Percentiles rank a stretch among this genome's conserved stretches.
Evolutionary conservation across 441 rosid species (phyloP).

Genomic region (Sinapis alba): DNA sequence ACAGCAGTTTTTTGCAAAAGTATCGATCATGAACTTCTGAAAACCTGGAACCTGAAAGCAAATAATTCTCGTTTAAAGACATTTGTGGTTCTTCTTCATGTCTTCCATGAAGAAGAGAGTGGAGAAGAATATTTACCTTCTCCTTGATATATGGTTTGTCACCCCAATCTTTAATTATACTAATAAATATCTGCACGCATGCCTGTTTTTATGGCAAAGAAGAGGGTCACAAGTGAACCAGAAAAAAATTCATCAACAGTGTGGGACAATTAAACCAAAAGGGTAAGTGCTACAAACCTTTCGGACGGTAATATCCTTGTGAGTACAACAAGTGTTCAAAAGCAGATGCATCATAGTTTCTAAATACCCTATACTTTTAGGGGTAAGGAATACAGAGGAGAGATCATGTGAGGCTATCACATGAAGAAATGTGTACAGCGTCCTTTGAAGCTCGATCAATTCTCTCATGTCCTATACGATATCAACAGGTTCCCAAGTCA

Average conservation of each 20-base stretch:
- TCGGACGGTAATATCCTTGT: constrained; percentile 68
- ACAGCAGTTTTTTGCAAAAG: constrained; percentile 79
- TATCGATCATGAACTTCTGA: constrained; percentile 68
- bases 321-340: constrained; percentile 66
- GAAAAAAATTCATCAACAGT: constrained; percentile 7
- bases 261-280: no score
- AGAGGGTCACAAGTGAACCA: constrained; percentile 11
- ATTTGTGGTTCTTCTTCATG: not conserved
- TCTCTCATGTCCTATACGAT: constrained; percentile 75
- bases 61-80: no score
- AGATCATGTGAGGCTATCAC: constrained; percentile 35
- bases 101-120: constrained; percentile 12
- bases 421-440: constrained; percentile 78
- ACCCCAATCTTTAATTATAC: constrained; percentile 91
- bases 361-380: not conserved
- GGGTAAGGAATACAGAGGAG: not conserved
- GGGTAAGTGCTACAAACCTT: no score
- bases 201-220: constrained; percentile 48
- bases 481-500: constrained; percentile 8
- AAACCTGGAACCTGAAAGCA: constrained; percentile 81
- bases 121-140: constrained; percentile 50
- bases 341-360: constrained; percentile 48
- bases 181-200: constrained; percentile 85
- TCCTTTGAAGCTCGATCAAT: constrained; percentile 83
- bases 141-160: constrained; percentile 59